Conservation (phyloP, 2,329 filamentous ascomycete species). For the Colletotrichum destructivum region DNA sequence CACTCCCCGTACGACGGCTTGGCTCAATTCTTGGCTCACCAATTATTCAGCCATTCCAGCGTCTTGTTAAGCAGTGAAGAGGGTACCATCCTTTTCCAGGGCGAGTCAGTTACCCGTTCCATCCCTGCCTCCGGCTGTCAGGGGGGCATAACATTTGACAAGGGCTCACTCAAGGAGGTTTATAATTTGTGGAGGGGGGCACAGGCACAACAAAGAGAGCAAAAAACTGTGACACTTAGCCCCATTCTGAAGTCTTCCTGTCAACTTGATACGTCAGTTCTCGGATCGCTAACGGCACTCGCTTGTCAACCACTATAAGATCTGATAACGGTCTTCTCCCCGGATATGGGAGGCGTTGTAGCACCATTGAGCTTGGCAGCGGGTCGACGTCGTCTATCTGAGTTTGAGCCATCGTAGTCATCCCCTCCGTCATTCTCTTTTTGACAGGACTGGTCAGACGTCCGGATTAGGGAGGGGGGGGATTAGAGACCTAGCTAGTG, state of each 20-base stretch:
- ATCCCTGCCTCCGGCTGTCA: slow-evolving; percentile 21
- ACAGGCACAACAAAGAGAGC: not conserved
- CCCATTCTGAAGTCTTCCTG: slow-evolving; percentile 16
- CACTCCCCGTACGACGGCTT: slow-evolving; percentile 13
- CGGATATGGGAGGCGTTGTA: slow-evolving; percentile 23
- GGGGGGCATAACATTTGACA: not conserved
- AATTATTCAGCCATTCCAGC: slow-evolving; percentile 14
- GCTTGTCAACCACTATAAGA: slow-evolving; percentile 19
- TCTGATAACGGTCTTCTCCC: slow-evolving; percentile 39
- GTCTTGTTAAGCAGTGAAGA: slow-evolving; percentile 22
- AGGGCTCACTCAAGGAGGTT: no score
- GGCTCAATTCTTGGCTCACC: slow-evolving; percentile 26
- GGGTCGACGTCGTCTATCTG: slow-evolving; percentile 37
- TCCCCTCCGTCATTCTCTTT: slow-evolving; percentile 25
- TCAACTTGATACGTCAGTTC: slow-evolving; percentile 36
- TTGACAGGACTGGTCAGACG: slow-evolving; percentile 15
- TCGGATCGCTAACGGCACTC: slow-evolving; percentile 19
- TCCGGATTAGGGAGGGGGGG: slow-evolving; percentile 13
- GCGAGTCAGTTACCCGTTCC: slow-evolving; percentile 31
- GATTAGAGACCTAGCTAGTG: no score
- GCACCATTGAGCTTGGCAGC: slow-evolving; percentile 31
- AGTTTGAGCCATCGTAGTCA: slow-evolving; percentile 14
- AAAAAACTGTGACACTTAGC: slow-evolving; percentile 17
- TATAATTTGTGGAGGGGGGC: not conserved
- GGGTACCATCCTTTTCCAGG: not conserved